These are phyloP conservation scores for Torulaspora pretoriensis DNA, from an alignment of 1,139 yeast genomes.

Conservation along the genomic window DNA sequence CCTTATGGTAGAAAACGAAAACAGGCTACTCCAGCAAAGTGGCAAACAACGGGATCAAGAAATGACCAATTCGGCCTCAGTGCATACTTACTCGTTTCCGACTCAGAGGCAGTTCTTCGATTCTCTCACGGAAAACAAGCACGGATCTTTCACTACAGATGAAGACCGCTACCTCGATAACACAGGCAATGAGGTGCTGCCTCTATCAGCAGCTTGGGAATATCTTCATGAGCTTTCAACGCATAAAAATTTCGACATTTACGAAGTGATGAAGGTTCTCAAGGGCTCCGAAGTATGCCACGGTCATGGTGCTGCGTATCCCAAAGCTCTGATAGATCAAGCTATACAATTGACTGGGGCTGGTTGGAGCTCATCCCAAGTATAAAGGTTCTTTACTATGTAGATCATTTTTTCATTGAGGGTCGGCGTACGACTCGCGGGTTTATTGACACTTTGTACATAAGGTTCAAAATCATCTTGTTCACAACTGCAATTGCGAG, in stretches of 20 bases:
- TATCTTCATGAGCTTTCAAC: conserved; percentile 48
- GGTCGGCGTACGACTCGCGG: too few relatives aligned
- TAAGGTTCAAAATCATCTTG: too few relatives aligned
- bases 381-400: background rate
- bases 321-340: conserved; percentile 46
- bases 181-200: conserved; percentile 46
- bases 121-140: conserved; percentile 6
- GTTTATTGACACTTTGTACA: too few relatives aligned
- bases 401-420: background rate
- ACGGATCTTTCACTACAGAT: background rate
- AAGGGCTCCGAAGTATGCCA: conserved; percentile 73
- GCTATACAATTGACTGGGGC: conserved; percentile 16
- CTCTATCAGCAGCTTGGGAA: conserved; percentile 82
- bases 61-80: background rate
- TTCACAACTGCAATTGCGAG: too few relatives aligned
- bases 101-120: conserved; percentile 15
- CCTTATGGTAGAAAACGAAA: conserved; percentile 19
- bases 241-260: conserved; percentile 54
- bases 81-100: conserved; percentile 16
- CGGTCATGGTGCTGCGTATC: conserved; percentile 80
- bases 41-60: background rate
- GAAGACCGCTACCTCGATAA: conserved; percentile 19
- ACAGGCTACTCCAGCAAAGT: conserved; percentile 14
- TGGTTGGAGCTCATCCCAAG: background rate
- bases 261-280: conserved; percentile 52